phyloP scores from a whole-genome alignment of 129 eudicot species.

The Chrysanthemum makinoi region DNA sequence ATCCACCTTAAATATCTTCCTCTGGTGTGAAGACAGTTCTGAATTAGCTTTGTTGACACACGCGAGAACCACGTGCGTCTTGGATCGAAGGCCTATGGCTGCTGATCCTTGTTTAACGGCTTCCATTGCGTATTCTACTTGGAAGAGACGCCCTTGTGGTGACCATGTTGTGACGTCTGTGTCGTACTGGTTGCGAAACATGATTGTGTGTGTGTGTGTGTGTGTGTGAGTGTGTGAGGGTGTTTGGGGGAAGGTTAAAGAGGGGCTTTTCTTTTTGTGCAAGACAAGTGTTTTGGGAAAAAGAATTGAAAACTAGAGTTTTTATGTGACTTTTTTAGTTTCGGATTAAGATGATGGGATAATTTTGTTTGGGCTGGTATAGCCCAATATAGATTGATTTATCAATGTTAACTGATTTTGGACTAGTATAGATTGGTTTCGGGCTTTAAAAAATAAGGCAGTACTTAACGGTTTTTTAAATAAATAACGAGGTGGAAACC shows the following conservation, averaged over 20 bases:
- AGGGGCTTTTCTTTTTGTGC: slow-evolving; percentile 63
- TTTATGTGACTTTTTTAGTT: too few species aligned
- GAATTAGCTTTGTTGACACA: slow-evolving; percentile 88
- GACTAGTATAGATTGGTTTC: too few species aligned
- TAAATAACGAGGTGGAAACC: too few species aligned
- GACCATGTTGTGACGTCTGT: slow-evolving; percentile 91
- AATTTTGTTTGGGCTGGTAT: not conserved
- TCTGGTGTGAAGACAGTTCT: slow-evolving; percentile 93
- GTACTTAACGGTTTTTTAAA: too few species aligned
- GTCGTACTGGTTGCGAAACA: slow-evolving; percentile 95
- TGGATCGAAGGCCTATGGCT: slow-evolving; percentile 95
- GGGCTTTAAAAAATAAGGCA: too few species aligned
- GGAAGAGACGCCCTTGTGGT: slow-evolving; percentile 90
- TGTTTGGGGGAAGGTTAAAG: slow-evolving; percentile 5
- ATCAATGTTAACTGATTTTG: too few species aligned
- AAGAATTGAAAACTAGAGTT: not conserved
- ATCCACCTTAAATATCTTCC: slow-evolving; percentile 95
- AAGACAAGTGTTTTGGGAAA: slow-evolving; percentile 34
- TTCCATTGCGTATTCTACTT: slow-evolving; percentile 99
- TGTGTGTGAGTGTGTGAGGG: slow-evolving; percentile 10
- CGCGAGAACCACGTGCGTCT: slow-evolving; percentile 85
- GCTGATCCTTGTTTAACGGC: slow-evolving; percentile 99
- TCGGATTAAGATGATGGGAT: too few species aligned
- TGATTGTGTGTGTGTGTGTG: not conserved
- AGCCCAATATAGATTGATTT: too few species aligned